Conservation (phyloP, 257 asterid species). For the Solanum rostratum region DNA sequence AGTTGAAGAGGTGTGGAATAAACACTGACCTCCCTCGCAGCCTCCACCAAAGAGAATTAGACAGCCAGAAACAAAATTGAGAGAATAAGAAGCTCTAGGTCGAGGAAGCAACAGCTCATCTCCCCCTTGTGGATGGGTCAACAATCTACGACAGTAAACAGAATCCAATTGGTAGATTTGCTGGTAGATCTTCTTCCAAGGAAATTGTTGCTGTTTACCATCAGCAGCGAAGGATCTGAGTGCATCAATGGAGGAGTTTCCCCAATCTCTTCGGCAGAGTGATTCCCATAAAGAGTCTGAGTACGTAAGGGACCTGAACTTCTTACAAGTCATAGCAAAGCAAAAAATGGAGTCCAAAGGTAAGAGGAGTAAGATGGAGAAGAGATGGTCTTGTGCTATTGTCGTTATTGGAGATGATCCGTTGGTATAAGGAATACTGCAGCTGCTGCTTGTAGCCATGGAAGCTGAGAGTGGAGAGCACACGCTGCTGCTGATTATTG, state of each 20-base stretch:
- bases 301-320: conserved; percentile 39
- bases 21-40: conserved; percentile 68
- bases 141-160: conserved; percentile 36
- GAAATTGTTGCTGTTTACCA: conserved; percentile 3
- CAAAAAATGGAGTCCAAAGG: conserved; percentile 65
- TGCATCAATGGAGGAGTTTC: conserved; percentile 30
- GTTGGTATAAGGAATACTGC: neutral
- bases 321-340: conserved; percentile 60
- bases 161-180: conserved; percentile 53
- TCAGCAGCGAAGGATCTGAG: conserved; percentile 12
- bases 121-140: conserved; percentile 4
- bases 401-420: conserved; percentile 26
- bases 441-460: conserved; percentile 48
- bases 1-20: neutral
- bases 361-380: conserved; percentile 55
- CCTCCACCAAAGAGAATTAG: conserved; percentile 91
- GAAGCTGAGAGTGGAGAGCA: neutral
- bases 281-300: conserved; percentile 86
- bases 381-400: conserved; percentile 62
- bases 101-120: conserved; percentile 27
- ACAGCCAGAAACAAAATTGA: conserved; percentile 60
- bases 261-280: conserved; percentile 82
- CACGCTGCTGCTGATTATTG: neutral
- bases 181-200: conserved; percentile 70
- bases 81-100: conserved; percentile 92